A percentile compares a stretch with the other conserved stretches of the same genome.
Evolutionary conservation across 108 stramenopile genomes (phyloP).

Genomic region (Bacterosira constricta): DNA sequence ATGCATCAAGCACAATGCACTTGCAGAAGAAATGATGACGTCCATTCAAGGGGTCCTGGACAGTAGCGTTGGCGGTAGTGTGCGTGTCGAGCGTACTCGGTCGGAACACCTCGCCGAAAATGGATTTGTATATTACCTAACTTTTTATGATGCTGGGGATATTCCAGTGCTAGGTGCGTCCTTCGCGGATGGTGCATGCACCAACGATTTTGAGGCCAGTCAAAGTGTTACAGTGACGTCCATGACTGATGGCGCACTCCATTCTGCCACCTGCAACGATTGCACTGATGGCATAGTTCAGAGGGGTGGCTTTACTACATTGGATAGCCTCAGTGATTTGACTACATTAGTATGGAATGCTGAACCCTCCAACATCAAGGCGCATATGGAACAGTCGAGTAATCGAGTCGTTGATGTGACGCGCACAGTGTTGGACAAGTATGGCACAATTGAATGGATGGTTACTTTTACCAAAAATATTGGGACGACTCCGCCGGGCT

Average conservation of each 20-base stretch:
- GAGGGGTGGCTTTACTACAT: constrained; percentile 49
- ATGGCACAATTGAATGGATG: constrained; percentile 71
- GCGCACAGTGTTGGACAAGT: constrained; percentile 70
- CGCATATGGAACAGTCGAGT: constrained; percentile 39
- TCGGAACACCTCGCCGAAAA: constrained; percentile 51
- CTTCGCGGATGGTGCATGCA: constrained; percentile 36
- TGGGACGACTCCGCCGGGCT: constrained; percentile 66
- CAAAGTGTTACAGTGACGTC: constrained; percentile 46
- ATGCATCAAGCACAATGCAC: constrained; percentile 57
- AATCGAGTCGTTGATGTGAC: constrained; percentile 64
- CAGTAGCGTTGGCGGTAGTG: constrained; percentile 34
- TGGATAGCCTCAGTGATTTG: constrained; percentile 53
- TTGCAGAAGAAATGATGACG: constrained; percentile 21
- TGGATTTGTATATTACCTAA: constrained; percentile 55
- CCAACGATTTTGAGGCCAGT: constrained; percentile 33
- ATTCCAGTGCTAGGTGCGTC: constrained; percentile 13
- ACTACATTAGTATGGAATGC: constrained; percentile 65
- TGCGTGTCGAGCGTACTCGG: constrained; percentile 39
- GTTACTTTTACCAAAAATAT: constrained; percentile 68
- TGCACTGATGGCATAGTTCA: constrained; percentile 75
- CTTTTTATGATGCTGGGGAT: constrained; percentile 53
- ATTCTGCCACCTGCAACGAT: constrained; percentile 49
- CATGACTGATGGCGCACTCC: constrained; percentile 47
- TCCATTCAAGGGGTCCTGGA: constrained; percentile 38
- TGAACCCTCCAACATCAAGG: constrained; percentile 32